Conservation (phyloP, 768 basidiomycete species). For the Strobilomyces dryophilus region DNA sequence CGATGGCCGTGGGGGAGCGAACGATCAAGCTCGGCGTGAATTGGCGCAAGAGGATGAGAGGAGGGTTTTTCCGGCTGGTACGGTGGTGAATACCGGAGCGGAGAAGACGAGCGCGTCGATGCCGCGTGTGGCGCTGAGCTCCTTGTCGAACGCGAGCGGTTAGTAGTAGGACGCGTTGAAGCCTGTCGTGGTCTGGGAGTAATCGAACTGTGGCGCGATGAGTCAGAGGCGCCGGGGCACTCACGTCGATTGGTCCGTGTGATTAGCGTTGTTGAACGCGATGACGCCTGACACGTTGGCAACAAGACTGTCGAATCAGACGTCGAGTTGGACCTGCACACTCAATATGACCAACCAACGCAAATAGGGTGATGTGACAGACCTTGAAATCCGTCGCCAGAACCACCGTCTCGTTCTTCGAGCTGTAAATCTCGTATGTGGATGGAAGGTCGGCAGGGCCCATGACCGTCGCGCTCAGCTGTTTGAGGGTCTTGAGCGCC, state of each 20-base stretch:
- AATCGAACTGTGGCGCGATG: background rate
- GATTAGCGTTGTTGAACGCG: slow-evolving; percentile 46
- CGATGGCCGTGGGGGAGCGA: slow-evolving; percentile 29
- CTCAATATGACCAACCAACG: background rate
- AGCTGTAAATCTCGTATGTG: slow-evolving; percentile 43
- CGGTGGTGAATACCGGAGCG: slow-evolving; percentile 23
- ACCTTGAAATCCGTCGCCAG: slow-evolving; percentile 60
- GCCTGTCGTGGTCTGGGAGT: background rate
- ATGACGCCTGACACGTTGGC: slow-evolving; percentile 56
- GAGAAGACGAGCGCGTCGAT: background rate
- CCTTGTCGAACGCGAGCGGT: background rate
- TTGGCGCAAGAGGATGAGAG: background rate
- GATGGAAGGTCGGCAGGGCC: slow-evolving; percentile 52
- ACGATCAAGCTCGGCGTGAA: background rate
- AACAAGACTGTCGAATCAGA: slow-evolving; percentile 47
- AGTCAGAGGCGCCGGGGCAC: slow-evolving; percentile 1
- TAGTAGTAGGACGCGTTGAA: background rate
- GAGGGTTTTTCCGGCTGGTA: slow-evolving; percentile 19
- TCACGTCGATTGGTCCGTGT: slow-evolving; percentile 34
- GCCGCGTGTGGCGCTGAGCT: background rate
- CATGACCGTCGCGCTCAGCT: slow-evolving; percentile 43
- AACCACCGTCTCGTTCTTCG: slow-evolving; percentile 54
- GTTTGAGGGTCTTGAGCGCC: slow-evolving; percentile 35
- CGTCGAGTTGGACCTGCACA: slow-evolving; percentile 48
- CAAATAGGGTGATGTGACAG: background rate